Evolutionary conservation across 148 eudicot species (phyloP).

Genomic region (Polygonum aviculare): DNA sequence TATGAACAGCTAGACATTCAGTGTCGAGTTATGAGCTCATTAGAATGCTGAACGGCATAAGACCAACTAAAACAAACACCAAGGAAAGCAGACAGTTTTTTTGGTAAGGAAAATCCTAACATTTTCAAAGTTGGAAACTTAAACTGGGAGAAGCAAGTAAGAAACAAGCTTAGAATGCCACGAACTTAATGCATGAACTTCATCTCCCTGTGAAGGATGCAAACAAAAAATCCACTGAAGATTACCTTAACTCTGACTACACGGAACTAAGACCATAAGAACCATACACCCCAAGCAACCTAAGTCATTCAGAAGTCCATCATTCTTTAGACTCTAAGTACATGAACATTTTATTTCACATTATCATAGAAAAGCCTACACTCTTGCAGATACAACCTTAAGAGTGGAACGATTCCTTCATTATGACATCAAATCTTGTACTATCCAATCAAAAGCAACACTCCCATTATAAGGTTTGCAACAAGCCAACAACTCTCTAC

Average conservation of each 20-base stretch:
- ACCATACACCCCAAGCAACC: neutral
- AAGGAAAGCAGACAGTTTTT: neutral
- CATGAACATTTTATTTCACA: neutral
- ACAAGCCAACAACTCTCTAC: neutral
- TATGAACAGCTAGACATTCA: neutral
- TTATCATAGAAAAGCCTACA: neutral
- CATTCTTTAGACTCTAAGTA: neutral
- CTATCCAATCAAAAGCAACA: neutral
- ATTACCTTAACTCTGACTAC: neutral
- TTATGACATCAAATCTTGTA: slow-evolving; percentile 1
- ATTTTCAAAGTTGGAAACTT: neutral
- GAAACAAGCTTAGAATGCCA: neutral
- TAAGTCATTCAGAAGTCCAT: neutral
- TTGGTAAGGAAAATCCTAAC: neutral
- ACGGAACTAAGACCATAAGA: neutral
- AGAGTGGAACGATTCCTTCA: neutral
- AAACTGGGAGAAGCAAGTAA: neutral
- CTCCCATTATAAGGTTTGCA: neutral
- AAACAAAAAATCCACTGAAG: neutral
- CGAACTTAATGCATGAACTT: neutral
- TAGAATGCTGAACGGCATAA: neutral
- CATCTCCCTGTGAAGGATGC: neutral
- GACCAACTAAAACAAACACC: neutral
- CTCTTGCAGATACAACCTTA: neutral
- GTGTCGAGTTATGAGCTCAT: neutral